Conservation (phyloP, 2,329 filamentous ascomycete species). For the Thielaviopsis musarum region DNA sequence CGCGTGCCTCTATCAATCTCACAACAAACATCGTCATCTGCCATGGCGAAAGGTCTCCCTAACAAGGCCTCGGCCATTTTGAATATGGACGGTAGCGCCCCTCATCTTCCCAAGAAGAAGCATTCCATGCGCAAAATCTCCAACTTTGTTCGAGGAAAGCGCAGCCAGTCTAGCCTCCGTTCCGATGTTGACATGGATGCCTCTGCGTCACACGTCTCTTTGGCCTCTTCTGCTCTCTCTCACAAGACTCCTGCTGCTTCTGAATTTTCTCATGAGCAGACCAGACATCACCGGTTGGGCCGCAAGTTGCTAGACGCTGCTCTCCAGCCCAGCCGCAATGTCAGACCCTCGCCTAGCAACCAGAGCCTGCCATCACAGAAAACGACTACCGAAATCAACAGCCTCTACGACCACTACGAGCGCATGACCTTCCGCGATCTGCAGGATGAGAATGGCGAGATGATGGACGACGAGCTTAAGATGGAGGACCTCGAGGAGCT, state of each 20-base stretch:
- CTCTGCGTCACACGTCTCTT: constrained; percentile 23
- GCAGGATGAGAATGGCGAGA: constrained; percentile 16
- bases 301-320: constrained; percentile 7
- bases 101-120: constrained; percentile 21
- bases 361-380: constrained; percentile 7
- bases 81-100: constrained; percentile 24
- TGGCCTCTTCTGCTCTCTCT: constrained; percentile 23
- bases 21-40: constrained; percentile 40
- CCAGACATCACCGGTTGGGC: constrained; percentile 7
- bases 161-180: constrained; percentile 18
- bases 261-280: constrained; percentile 3
- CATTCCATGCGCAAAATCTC: constrained; percentile 32
- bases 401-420: constrained; percentile 42
- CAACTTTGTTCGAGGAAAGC: constrained; percentile 17
- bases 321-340: constrained; percentile 2
- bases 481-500: constrained; percentile 2
- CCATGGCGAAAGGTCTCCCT: constrained; percentile 39
- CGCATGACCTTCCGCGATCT: constrained; percentile 34
- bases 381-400: constrained; percentile 25
- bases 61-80: constrained; percentile 29
- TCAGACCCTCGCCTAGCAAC: constrained; percentile 5
- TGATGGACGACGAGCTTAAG: constrained; percentile 9
- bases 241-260: constrained; percentile 17
- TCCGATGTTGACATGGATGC: constrained; percentile 20
- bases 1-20: constrained; percentile 40